A percentile compares a stretch with the other conserved stretches of the same genome.
phyloP scores from a whole-genome alignment of 1,139 yeast species.

The Pichia terricola region DNA sequence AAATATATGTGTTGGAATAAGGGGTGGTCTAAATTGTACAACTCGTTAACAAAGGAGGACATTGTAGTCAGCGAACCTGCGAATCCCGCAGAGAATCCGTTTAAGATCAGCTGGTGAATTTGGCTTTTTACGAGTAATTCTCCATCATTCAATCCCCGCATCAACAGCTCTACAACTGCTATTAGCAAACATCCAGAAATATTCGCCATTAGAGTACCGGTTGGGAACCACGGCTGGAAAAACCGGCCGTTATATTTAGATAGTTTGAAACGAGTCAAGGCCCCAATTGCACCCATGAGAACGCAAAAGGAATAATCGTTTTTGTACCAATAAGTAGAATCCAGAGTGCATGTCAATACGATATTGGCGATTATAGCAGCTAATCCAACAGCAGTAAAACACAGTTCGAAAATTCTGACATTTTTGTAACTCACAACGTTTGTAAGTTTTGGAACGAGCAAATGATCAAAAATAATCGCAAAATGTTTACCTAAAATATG shows the following conservation, averaged over 20 bases:
- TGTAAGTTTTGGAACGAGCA: conserved; percentile 2
- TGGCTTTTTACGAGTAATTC: conserved; percentile 26
- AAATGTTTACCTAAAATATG: conserved; percentile 36
- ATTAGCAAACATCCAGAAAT: conserved; percentile 46
- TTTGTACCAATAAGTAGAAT: conserved; percentile 37
- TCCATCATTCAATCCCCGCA: conserved; percentile 31
- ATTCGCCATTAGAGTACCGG: conserved; percentile 73
- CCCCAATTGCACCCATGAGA: conserved; percentile 60
- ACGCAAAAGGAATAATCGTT: conserved; percentile 47
- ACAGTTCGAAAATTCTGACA: conserved; percentile 11
- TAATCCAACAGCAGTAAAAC: conserved; percentile 14
- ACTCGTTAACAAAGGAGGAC: conserved; percentile 66
- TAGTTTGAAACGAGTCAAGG: conserved; percentile 45
- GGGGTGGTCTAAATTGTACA: conserved; percentile 30
- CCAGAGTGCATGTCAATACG: conserved; percentile 19
- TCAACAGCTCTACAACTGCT: conserved; percentile 44
- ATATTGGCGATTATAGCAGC: conserved; percentile 19
- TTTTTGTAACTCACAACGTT: conserved; percentile 6
- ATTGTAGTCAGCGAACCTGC: conserved; percentile 75
- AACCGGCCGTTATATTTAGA: conserved; percentile 32
- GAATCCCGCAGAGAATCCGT: conserved; percentile 58
- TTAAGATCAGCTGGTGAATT: conserved; percentile 41
- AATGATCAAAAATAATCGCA: conserved; percentile 16
- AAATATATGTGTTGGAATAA: conserved; percentile 29
- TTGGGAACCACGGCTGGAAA: conserved; percentile 36